A percentile compares a stretch with the other conserved stretches of the same genome.
phyloP scores from a whole-genome alignment of 108 stramenopile genomes.

The Stephanodiscus minutulus region DNA sequence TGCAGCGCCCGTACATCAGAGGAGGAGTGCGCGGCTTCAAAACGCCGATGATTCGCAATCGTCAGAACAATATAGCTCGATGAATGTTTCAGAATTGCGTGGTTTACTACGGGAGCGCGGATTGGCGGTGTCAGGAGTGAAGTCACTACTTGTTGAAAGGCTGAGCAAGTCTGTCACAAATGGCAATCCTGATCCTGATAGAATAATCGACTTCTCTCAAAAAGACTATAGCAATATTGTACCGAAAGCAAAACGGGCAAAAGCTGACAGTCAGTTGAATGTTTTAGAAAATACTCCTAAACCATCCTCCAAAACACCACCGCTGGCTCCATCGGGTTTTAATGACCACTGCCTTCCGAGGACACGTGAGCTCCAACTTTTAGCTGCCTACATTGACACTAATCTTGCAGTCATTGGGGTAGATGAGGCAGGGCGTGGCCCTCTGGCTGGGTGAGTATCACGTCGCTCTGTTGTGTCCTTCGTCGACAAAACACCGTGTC shows the following conservation, averaged over 20 bases:
- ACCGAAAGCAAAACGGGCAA: slow-evolving; percentile 10
- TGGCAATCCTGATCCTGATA: not conserved
- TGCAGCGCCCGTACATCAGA: not conserved
- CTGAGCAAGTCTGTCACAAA: not conserved
- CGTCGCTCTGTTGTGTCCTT: not conserved
- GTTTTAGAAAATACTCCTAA: slow-evolving; percentile 4
- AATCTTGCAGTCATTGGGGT: slow-evolving; percentile 72
- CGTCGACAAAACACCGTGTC: not conserved
- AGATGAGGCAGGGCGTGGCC: slow-evolving; percentile 99
- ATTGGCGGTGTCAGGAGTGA: slow-evolving; percentile 25
- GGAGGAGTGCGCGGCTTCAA: slow-evolving; percentile 17
- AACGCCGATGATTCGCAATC: slow-evolving; percentile 12
- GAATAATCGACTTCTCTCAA: not conserved
- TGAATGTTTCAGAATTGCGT: slow-evolving; percentile 24
- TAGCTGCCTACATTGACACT: slow-evolving; percentile 1
- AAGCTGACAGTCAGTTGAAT: not conserved
- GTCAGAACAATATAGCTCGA: slow-evolving; percentile 7
- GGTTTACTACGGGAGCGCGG: slow-evolving; percentile 24
- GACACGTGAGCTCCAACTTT: slow-evolving; percentile 33
- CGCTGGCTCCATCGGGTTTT: slow-evolving; percentile 3
- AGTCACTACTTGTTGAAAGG: slow-evolving; percentile 19
- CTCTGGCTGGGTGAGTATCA: slow-evolving; percentile 85
- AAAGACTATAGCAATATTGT: not conserved
- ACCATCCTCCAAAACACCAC: not conserved
- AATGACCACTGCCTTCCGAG: slow-evolving; percentile 27